Evolutionary conservation across 257 asterid species (phyloP), one percentile per base, ranked within the genome.

Genomic region (Apocynum venetum): DNA sequence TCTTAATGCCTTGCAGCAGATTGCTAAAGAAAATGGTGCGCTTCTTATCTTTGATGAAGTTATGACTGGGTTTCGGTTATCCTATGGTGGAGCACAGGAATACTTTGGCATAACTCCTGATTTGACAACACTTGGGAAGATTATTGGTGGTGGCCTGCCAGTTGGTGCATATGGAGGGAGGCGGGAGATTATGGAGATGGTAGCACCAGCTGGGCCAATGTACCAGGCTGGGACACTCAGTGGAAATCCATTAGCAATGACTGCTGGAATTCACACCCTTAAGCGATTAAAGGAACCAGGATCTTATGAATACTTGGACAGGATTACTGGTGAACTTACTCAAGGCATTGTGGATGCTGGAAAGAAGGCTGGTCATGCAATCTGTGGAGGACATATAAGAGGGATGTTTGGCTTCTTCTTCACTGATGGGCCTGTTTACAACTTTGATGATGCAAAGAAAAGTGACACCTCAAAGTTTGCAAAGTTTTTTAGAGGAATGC

Each of bases 121-220:
- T 85, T 84, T 96, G 87, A 96, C 99, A 0, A 96, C 99, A 1
- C 94, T 93, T 1, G 99, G 98, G n/a, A 96, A 93, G 89, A 92
- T 96, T 55, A 96, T 96, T 1, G 99, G 99, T 12, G 99, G 99
- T 72, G 98, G 98, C 64, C 80, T 96, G 82, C 99, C 99, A 2
- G 99, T 96, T 55, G 99, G 99, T 15, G 99, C 99, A 4, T 96
- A 96, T 35, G 99, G 99, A 72, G 99, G 99, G 72, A 88, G 97
- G 80, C 85, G 96, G 78, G 99, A 93, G 55, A 96, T 96, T 47
- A 96, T 96, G 99, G 96, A 96, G 89, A 90, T 93, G 97, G 99
- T 96, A 76, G 99, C 99, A 11, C 99, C 99, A 38, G 91, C 99
- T 7, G 99, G 99, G 67, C 98, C 99, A 6, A 87, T 96, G 98